Conservation (phyloP, 1,139 yeast species). For the Hyphopichia buzzinii region DNA sequence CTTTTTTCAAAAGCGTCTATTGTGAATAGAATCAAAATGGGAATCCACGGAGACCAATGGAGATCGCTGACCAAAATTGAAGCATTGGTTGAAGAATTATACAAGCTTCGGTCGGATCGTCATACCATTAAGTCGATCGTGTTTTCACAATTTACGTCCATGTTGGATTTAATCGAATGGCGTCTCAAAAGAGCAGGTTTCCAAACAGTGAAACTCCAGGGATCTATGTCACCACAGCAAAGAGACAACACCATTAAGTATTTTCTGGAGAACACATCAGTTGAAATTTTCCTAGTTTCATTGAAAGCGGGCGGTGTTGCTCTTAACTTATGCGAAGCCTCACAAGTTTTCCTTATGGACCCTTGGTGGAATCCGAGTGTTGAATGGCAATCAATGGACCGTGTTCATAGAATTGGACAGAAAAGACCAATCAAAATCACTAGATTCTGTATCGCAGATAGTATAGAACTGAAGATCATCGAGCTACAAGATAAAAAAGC, state of each 20-base stretch:
- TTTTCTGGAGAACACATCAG: constrained; percentile 88
- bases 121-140: constrained; percentile 94
- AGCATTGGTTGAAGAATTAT: constrained; percentile 90
- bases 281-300: constrained; percentile 91
- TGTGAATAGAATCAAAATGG: constrained; percentile 82
- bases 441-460: constrained; percentile 89
- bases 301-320: constrained; percentile 99
- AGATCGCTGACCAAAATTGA: constrained; percentile 93
- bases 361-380: constrained; percentile 99
- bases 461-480: constrained; percentile 92
- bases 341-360: constrained; percentile 90
- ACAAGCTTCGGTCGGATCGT: constrained; percentile 78
- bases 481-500: constrained; percentile 97
- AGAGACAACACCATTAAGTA: constrained; percentile 86
- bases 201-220: constrained; percentile 88
- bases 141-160: constrained; percentile 93
- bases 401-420: constrained; percentile 97
- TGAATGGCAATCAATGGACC: constrained; percentile 97
- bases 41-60: constrained; percentile 73
- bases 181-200: constrained; percentile 91
- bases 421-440: constrained; percentile 92
- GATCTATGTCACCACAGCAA: constrained; percentile 95
- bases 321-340: constrained; percentile 90
- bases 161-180: constrained; percentile 96
- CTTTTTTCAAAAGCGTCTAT: constrained; percentile 75